These are phyloP conservation scores for Yamadazyma triangularis DNA, from an alignment of 1,139 yeast species.

Conservation along the genomic window DNA sequence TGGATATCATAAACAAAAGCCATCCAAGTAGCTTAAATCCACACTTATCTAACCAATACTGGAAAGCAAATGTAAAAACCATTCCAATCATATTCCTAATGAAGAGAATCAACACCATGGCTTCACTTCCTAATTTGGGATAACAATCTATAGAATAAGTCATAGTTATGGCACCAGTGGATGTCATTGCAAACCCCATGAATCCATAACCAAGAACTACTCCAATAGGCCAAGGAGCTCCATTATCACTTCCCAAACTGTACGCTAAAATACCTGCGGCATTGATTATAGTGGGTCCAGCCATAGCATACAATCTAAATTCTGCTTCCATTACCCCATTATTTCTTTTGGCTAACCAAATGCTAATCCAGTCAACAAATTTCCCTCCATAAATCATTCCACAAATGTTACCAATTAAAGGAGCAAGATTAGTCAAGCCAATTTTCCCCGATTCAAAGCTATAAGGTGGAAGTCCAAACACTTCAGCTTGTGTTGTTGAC, in stretches of 20 bases:
- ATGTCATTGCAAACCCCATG: slow-evolving; percentile 55
- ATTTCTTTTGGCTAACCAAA: slow-evolving; percentile 30
- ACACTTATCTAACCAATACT: slow-evolving; percentile 40
- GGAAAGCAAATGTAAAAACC: slow-evolving; percentile 43
- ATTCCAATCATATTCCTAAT: slow-evolving; percentile 45
- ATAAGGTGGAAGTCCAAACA: slow-evolving; percentile 33
- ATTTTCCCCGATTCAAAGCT: slow-evolving; percentile 29
- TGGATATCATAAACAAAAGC: slow-evolving; percentile 43
- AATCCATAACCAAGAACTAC: slow-evolving; percentile 49
- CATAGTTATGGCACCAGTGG: slow-evolving; percentile 53
- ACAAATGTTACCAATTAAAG: slow-evolving; percentile 35
- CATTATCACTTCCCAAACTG: slow-evolving; percentile 28
- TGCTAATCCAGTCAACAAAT: slow-evolving; percentile 38
- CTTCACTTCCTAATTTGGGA: slow-evolving; percentile 52
- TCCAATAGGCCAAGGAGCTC: slow-evolving; percentile 46
- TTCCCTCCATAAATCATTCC: slow-evolving; percentile 40
- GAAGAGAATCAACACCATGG: slow-evolving; percentile 48
- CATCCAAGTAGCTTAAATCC: slow-evolving; percentile 39
- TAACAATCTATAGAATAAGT: slow-evolving; percentile 58
- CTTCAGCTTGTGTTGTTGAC: slow-evolving; percentile 40
- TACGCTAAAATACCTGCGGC: slow-evolving; percentile 37
- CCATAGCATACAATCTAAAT: slow-evolving; percentile 36
- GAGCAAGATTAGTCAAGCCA: slow-evolving; percentile 41
- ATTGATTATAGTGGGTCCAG: slow-evolving; percentile 33
- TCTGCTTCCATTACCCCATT: slow-evolving; percentile 41